A percentile compares a stretch with the other conserved stretches of the same genome.
Evolutionary conservation across 257 asterid genomes (phyloP).

Genomic region (Handroanthus guayacan): DNA sequence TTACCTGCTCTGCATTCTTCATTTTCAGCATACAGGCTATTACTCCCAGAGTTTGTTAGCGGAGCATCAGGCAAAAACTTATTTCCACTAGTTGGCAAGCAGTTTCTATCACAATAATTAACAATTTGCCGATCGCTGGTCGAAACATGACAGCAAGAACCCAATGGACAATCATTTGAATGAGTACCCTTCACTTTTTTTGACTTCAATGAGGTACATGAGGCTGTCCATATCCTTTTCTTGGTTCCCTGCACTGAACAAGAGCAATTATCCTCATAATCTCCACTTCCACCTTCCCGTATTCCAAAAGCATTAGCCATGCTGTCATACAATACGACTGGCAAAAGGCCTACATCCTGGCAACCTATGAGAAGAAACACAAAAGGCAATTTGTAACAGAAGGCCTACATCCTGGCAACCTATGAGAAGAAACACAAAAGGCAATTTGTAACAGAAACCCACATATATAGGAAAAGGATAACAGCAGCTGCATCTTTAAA

Average conservation of each 20-base stretch:
- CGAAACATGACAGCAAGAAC: constrained; percentile 48
- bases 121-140: constrained; percentile 42
- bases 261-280: constrained; percentile 45
- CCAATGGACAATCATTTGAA: constrained; percentile 50
- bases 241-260: constrained; percentile 58
- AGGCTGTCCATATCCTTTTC: constrained; percentile 85
- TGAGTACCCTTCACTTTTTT: constrained; percentile 84
- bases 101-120: constrained; percentile 39
- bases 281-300: constrained; percentile 41
- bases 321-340: constrained; percentile 28
- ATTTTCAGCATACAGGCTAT: constrained; percentile 43
- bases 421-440: constrained; percentile 15
- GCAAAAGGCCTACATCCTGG: constrained; percentile 41
- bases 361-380: constrained; percentile 37
- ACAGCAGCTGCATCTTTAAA: background rate
- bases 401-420: constrained; percentile 46
- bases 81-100: constrained; percentile 38
- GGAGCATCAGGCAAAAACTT: constrained; percentile 38
- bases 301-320: constrained; percentile 41
- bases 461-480: background rate
- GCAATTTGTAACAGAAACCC: constrained; percentile 13
- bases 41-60: constrained; percentile 34
- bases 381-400: constrained; percentile 10
- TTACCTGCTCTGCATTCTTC: constrained; percentile 43
- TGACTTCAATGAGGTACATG: constrained; percentile 78